These are phyloP conservation scores for Trichosporon asahii DNA, from an alignment of 1,284 basidiomycete genomes.

Conservation along the genomic window DNA sequence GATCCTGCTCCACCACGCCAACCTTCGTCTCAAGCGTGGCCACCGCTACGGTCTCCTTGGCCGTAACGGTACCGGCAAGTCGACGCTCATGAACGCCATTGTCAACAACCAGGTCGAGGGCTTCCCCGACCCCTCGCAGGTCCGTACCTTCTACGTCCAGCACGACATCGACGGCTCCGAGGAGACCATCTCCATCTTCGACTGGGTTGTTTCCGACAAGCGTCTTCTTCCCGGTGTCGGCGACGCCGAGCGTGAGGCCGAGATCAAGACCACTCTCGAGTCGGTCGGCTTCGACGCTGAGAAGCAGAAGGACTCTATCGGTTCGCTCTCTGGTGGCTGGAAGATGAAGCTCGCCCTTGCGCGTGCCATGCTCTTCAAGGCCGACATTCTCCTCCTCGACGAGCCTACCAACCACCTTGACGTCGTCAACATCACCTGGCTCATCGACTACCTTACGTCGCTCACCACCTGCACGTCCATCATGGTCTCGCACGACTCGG, in stretches of 20 bases:
- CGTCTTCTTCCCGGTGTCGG: slow-evolving; percentile 64
- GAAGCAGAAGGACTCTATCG: slow-evolving; percentile 80
- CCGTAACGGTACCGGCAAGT: slow-evolving; percentile 98
- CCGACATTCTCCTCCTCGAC: slow-evolving; percentile 92
- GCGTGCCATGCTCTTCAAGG: slow-evolving; percentile 97
- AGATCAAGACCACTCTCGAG: slow-evolving; percentile 74
- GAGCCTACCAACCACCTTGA: slow-evolving; percentile 99
- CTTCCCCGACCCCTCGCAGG: slow-evolving; percentile 81
- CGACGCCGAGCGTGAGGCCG: slow-evolving; percentile 55
- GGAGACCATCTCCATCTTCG: slow-evolving; percentile 82
- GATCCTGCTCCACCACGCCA: slow-evolving; percentile 94
- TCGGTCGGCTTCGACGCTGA: slow-evolving; percentile 88
- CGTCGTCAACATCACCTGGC: slow-evolving; percentile 94
- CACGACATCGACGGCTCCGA: slow-evolving; percentile 97
- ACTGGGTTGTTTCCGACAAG: slow-evolving; percentile 82
- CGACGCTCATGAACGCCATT: slow-evolving; percentile 95
- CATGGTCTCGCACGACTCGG: slow-evolving; percentile 97
- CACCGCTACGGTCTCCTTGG: slow-evolving; percentile 98
- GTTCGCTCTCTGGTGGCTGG: slow-evolving; percentile 97
- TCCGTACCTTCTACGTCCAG: slow-evolving; percentile 98
- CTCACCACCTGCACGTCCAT: slow-evolving; percentile 92
- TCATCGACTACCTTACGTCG: slow-evolving; percentile 88
- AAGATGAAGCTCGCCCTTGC: slow-evolving; percentile 99
- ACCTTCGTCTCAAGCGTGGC: slow-evolving; percentile 93
- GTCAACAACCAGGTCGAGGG: slow-evolving; percentile 93